These are phyloP conservation scores for Botrytis galanthina DNA, from an alignment of 2,329 filamentous ascomycete genomes.

Conservation along the genomic window DNA sequence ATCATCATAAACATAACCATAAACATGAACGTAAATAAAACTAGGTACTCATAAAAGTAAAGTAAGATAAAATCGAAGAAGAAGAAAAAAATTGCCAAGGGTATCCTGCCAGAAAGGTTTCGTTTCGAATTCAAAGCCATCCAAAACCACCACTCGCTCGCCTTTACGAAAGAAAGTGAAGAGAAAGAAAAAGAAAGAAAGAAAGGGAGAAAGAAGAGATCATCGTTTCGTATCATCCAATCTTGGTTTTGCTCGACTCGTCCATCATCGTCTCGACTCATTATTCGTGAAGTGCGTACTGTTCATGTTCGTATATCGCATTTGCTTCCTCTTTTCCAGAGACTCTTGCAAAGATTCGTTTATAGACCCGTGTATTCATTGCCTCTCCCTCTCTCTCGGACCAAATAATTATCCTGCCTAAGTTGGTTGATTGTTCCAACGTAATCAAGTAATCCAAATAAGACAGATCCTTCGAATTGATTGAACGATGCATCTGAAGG, in stretches of 20 bases:
- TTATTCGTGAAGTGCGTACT: slow-evolving; percentile 12
- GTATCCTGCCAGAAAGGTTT: slow-evolving; percentile 14
- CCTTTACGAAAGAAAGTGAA: background rate
- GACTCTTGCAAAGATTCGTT: background rate
- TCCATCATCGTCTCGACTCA: slow-evolving; percentile 5
- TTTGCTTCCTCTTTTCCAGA: background rate
- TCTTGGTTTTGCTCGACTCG: background rate
- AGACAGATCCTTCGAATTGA: background rate
- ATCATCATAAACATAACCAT: background rate
- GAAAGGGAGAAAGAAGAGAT: background rate
- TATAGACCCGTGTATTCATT: background rate
- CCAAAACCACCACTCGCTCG: slow-evolving; percentile 6
- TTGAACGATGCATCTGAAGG: background rate
- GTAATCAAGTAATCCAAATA: background rate
- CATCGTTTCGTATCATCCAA: background rate
- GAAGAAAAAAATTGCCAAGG: background rate
- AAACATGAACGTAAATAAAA: background rate
- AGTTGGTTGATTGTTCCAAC: background rate
- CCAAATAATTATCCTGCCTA: background rate
- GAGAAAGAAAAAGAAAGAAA: background rate
- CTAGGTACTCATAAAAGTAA: background rate
- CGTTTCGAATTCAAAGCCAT: background rate
- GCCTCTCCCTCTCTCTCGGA: background rate
- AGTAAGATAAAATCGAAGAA: background rate
- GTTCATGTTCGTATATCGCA: background rate